Evolutionary conservation across 768 basidiomycete genomes (phyloP).

Genomic region (Tylopilus plumbeoviolaceoides): DNA sequence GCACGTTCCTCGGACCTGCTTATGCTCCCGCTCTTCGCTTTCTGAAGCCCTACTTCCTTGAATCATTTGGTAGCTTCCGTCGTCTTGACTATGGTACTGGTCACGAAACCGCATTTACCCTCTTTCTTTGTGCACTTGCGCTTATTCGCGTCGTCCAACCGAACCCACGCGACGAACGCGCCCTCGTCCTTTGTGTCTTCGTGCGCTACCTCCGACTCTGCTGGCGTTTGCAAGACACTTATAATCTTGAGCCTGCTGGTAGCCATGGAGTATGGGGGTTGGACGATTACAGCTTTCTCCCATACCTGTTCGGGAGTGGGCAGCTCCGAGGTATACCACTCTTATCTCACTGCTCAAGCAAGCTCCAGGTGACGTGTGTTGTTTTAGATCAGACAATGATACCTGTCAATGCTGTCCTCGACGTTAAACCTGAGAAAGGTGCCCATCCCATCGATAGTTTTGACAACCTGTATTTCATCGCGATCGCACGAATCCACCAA

Average conservation of each 20-base stretch:
- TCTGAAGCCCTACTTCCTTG: conserved; percentile 72
- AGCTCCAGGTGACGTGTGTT: conserved; percentile 2
- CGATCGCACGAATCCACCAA: conserved; percentile 70
- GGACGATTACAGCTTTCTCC: conserved; percentile 87
- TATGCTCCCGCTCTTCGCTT: conserved; percentile 50
- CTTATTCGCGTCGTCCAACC: conserved; percentile 64
- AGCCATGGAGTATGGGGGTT: conserved; percentile 98
- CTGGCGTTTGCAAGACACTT: conserved; percentile 84
- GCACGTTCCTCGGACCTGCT: conserved; percentile 43
- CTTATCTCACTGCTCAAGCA: not conserved
- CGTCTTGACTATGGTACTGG: conserved; percentile 97
- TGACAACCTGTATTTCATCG: conserved; percentile 79
- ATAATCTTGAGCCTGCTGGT: conserved; percentile 91
- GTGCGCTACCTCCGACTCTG: conserved; percentile 76
- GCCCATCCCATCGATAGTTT: conserved; percentile 19
- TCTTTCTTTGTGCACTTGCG: conserved; percentile 72
- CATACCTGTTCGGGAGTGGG: conserved; percentile 87
- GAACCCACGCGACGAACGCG: conserved; percentile 56
- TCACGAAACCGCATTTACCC: conserved; percentile 85
- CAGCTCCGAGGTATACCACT: conserved; percentile 69
- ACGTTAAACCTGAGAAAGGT: conserved; percentile 38
- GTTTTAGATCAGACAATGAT: conserved; percentile 56
- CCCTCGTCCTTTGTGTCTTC: conserved; percentile 58
- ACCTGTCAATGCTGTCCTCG: conserved; percentile 62
- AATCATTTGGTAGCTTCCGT: conserved; percentile 85